These are phyloP conservation scores for Aspergillus biplanus DNA, from an alignment of 495 filamentous ascomycete genomes.

Conservation along the genomic window DNA sequence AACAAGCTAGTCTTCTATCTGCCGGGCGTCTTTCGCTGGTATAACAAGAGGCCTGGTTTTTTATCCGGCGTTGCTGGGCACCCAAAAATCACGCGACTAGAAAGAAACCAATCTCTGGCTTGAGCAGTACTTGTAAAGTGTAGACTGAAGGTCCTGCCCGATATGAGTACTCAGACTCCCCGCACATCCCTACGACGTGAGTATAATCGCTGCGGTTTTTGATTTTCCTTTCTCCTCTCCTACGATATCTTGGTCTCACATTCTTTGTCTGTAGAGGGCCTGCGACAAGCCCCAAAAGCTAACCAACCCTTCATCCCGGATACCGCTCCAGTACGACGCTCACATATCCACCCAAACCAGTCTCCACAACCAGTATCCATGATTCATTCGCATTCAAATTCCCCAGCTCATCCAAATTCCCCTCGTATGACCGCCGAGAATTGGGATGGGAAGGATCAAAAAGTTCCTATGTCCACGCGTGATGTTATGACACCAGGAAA, in stretches of 20 bases:
- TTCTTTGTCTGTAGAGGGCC: slow-evolving; percentile 42
- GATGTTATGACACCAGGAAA: slow-evolving; percentile 52
- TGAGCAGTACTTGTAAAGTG: background rate
- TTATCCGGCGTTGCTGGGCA: background rate
- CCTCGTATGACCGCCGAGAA: slow-evolving; percentile 36
- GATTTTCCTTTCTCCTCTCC: background rate
- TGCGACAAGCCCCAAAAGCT: slow-evolving; percentile 50
- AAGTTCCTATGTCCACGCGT: slow-evolving; percentile 46
- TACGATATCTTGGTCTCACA: slow-evolving; percentile 1
- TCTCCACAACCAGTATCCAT: slow-evolving; percentile 39
- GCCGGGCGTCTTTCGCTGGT: background rate
- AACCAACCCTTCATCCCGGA: slow-evolving; percentile 54
- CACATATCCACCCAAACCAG: slow-evolving; percentile 37
- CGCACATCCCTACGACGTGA: slow-evolving; percentile 37
- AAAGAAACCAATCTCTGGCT: background rate
- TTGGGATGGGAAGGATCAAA: slow-evolving; percentile 45
- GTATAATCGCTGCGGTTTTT: background rate
- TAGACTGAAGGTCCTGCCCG: slow-evolving; percentile 13
- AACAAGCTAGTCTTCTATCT: background rate
- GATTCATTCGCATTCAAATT: slow-evolving; percentile 34
- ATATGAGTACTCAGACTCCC: slow-evolving; percentile 32
- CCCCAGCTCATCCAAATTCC: slow-evolving; percentile 36
- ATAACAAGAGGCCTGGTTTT: background rate
- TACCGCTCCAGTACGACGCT: slow-evolving; percentile 45
- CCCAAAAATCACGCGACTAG: slow-evolving; percentile 13